Conservation (phyloP, 352 stramenopile genomes). For the Phytopythium ostracodes region DNA sequence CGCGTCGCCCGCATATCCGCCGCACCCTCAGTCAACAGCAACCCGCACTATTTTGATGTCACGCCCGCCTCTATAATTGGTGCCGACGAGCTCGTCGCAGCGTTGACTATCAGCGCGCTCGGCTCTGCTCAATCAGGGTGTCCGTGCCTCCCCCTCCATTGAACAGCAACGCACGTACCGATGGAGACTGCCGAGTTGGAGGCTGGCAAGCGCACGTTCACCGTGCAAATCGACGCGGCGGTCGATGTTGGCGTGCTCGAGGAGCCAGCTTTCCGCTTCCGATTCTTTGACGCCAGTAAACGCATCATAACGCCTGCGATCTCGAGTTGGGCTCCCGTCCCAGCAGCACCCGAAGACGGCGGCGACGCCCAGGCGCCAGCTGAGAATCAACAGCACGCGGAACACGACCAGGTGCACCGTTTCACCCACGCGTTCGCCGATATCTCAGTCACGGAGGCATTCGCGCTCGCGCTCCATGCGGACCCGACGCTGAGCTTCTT, state of each 20-base stretch:
- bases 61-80: background rate
- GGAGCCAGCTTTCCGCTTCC: conserved; percentile 58
- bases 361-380: conserved; percentile 6
- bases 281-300: conserved; percentile 61
- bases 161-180: background rate
- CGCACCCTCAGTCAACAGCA: background rate
- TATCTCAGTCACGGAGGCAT: conserved; percentile 39
- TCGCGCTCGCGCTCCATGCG: conserved; percentile 41
- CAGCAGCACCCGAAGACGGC: background rate
- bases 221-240: conserved; percentile 49
- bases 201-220: conserved; percentile 52
- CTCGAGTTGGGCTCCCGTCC: background rate
- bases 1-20: too few relatives aligned
- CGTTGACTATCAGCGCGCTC: background rate
- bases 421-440: conserved; percentile 50
- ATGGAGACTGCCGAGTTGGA: conserved; percentile 4
- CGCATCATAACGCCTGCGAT: conserved; percentile 41
- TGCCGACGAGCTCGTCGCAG: background rate
- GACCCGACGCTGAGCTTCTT: conserved; percentile 68
- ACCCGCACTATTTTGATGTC: background rate
- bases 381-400: conserved; percentile 1
- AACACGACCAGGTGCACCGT: conserved; percentile 14
- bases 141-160: background rate
- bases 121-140: background rate
- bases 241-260: conserved; percentile 38